phyloP scores from a whole-genome alignment of 495 filamentous ascomycete genomes.

The Annulohypoxylon nitens region DNA sequence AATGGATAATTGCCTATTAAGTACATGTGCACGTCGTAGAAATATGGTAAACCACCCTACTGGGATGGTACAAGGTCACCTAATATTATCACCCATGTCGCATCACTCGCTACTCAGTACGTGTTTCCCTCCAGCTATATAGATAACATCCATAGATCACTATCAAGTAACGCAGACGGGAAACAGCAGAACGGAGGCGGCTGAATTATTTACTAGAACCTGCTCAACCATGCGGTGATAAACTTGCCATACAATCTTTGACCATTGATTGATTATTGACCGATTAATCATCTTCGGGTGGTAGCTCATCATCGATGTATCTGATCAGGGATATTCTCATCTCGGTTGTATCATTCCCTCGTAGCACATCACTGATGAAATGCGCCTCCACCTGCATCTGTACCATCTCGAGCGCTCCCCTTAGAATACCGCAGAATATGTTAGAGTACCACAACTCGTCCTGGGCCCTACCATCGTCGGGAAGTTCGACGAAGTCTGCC shows the following conservation, averaged over 20 bases:
- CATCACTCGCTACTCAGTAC: neutral
- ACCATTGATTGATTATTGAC: neutral
- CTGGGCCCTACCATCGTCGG: conserved; percentile 94
- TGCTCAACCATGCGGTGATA: neutral
- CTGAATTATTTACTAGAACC: neutral
- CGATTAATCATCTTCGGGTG: conserved; percentile 88
- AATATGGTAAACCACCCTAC: neutral
- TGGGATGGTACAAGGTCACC: neutral
- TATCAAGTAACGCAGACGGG: neutral
- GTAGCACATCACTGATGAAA: conserved; percentile 93
- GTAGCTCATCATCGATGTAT: conserved; percentile 98
- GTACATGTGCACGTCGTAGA: neutral
- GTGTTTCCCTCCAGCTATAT: neutral
- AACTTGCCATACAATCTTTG: neutral
- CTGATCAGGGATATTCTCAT: conserved; percentile 93
- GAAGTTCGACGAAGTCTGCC: conserved; percentile 96
- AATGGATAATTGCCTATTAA: neutral
- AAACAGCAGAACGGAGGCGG: neutral
- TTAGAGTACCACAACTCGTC: conserved; percentile 99
- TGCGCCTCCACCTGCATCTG: conserved; percentile 99
- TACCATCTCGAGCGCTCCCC: conserved; percentile 97
- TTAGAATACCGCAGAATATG: conserved; percentile 91
- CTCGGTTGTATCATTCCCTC: conserved; percentile 95
- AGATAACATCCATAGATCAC: neutral
- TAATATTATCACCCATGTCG: neutral